These are phyloP conservation scores for Strigomonas culicis DNA, from an alignment of 208 protist species.

Conservation along the genomic window DNA sequence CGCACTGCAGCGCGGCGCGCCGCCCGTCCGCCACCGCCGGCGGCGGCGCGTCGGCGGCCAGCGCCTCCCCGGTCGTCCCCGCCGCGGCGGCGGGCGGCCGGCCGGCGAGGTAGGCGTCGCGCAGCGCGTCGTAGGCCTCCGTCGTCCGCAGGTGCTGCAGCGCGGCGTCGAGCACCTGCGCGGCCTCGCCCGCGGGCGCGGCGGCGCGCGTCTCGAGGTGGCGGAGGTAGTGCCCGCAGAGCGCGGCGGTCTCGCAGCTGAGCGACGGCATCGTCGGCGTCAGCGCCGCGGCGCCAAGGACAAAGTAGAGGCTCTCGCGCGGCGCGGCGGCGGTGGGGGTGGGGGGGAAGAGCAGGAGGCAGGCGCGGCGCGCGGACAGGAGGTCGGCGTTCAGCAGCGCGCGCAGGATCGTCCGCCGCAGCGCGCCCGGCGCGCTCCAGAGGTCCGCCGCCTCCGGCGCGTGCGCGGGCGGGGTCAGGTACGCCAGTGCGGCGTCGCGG, in stretches of 20 bases:
- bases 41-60: neutral
- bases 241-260: constrained; percentile 49
- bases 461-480: too few relatives aligned
- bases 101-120: constrained; percentile 38
- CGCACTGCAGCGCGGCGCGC: constrained; percentile 4
- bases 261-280: constrained; percentile 40
- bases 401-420: constrained; percentile 66
- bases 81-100: constrained; percentile 15
- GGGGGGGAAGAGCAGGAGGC: constrained; percentile 15
- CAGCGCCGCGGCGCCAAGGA: constrained; percentile 31
- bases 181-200: constrained; percentile 23
- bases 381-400: constrained; percentile 69
- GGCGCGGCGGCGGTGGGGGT: constrained; percentile 8
- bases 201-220: constrained; percentile 27
- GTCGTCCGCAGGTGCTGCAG: constrained; percentile 21
- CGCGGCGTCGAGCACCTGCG: constrained; percentile 26
- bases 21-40: constrained; percentile 4
- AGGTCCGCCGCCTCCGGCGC: constrained; percentile 21
- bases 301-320: constrained; percentile 55
- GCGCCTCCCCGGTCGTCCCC: neutral
- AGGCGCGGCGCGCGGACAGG: constrained; percentile 35
- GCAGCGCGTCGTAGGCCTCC: constrained; percentile 37
- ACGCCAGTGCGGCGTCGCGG: neutral
- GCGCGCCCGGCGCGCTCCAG: constrained; percentile 49
- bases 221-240: constrained; percentile 59